phyloP scores from a whole-genome alignment of 176 grass and related monocot genomes.

The Aegilops longissima region DNA sequence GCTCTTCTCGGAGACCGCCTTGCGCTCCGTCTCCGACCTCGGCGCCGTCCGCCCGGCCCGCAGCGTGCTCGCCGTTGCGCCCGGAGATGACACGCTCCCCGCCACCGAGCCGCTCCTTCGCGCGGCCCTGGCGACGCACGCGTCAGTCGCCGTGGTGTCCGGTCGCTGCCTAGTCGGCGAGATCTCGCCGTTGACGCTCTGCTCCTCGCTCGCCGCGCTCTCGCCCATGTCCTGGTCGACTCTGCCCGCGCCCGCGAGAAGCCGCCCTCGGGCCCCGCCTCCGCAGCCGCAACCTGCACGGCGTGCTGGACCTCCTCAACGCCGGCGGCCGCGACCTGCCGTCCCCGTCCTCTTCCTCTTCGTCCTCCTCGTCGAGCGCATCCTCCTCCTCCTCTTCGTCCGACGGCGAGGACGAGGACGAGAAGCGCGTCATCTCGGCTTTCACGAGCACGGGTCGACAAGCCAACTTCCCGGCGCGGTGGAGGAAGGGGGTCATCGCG shows the following conservation, averaged over 20 bases:
- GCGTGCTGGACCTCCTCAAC: conserved; percentile 60
- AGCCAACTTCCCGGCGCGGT: background rate
- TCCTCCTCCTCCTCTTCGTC: conserved; percentile 31
- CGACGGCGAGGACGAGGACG: conserved; percentile 29
- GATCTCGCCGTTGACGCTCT: conserved; percentile 62
- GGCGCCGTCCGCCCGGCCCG: conserved; percentile 38
- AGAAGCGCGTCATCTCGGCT: background rate
- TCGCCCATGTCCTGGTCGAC: conserved; percentile 47
- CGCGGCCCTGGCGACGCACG: conserved; percentile 30
- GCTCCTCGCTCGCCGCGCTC: conserved; percentile 30
- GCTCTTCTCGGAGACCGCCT: conserved; percentile 47
- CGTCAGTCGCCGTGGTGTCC: conserved; percentile 50
- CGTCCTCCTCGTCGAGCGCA: conserved; percentile 29
- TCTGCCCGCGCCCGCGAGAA: conserved; percentile 5
- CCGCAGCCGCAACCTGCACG: conserved; percentile 28
- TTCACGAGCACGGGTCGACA: background rate
- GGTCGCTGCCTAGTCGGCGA: conserved; percentile 40
- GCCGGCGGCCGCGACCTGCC: background rate
- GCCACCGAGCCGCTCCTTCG: conserved; percentile 42
- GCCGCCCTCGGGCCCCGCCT: conserved; percentile 36
- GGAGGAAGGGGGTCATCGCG: conserved; percentile 39
- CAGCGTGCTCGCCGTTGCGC: conserved; percentile 25
- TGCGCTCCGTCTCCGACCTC: conserved; percentile 56
- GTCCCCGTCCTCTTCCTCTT: conserved; percentile 22
- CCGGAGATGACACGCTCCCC: conserved; percentile 15